phyloP scores from a whole-genome alignment of 805 yeast genomes.

The Tetrapisispora namnaoensis region DNA sequence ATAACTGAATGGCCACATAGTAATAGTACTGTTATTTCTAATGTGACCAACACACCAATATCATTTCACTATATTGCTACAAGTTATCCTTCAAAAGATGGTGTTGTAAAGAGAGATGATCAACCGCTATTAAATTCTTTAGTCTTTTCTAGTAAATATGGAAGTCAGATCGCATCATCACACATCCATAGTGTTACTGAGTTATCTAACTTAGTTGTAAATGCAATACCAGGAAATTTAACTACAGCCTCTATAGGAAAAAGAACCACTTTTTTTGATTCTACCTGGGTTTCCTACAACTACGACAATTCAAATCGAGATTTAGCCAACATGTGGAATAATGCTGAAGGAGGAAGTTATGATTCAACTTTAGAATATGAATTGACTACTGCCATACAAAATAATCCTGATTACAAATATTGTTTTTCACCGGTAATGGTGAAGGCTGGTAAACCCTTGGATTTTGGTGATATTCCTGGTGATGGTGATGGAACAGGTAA shows the following conservation, averaged over 20 bases:
- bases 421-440: conserved; percentile 2
- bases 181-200: conserved; percentile 1
- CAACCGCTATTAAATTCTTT: background rate
- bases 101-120: background rate
- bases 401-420: conserved; percentile 4
- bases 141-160: background rate
- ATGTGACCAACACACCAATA: background rate
- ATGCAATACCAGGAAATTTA: background rate
- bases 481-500: conserved; percentile 4
- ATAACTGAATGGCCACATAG: background rate
- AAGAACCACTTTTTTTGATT: background rate
- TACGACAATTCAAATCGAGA: conserved; percentile 4
- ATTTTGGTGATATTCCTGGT: conserved; percentile 6
- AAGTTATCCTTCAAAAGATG: background rate
- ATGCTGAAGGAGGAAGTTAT: background rate
- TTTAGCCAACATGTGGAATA: conserved; percentile 3
- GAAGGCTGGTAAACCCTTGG: background rate
- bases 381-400: background rate
- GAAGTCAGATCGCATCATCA: conserved; percentile 1
- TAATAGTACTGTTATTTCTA: background rate
- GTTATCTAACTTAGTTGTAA: conserved; percentile 1
- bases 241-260: background rate
- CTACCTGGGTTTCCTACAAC: conserved; percentile 4
- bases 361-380: background rate
- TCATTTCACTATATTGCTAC: background rate